A percentile compares a stretch with the other conserved stretches of the same genome.
These are phyloP conservation scores for Peronospora tabacina DNA, from an alignment of 352 stramenopile species.

Conservation along the genomic window DNA sequence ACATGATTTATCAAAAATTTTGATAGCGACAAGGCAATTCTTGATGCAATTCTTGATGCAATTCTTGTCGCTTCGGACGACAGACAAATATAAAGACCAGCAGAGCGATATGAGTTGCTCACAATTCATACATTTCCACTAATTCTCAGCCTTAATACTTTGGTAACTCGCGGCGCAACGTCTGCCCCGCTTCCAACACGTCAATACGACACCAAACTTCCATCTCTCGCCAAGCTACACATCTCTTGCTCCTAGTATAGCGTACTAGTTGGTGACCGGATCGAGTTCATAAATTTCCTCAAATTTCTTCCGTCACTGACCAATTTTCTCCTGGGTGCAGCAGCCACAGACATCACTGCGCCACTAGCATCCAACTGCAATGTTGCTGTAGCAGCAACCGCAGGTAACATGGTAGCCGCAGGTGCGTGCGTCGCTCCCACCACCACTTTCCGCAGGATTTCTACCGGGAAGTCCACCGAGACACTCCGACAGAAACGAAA, in stretches of 20 bases:
- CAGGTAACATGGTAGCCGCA: constrained; percentile 9
- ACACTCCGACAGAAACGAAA: constrained; percentile 30
- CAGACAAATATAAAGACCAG: too few species aligned
- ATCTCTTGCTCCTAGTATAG: constrained; percentile 6
- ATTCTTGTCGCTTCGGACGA: too few species aligned
- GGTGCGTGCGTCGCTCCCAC: constrained; percentile 7
- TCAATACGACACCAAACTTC: background rate
- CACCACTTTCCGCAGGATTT: constrained; percentile 22
- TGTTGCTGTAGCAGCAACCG: constrained; percentile 13
- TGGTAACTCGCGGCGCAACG: background rate
- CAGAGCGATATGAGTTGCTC: background rate
- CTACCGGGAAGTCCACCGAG: constrained; percentile 26
- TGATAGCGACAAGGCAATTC: too few species aligned
- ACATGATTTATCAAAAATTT: too few species aligned
- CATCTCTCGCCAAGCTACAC: constrained; percentile 4
- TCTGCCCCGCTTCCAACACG: background rate
- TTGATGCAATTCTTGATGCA: too few species aligned
- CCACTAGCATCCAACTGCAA: constrained; percentile 6
- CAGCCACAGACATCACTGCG: constrained; percentile 13
- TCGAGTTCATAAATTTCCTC: constrained; percentile 21
- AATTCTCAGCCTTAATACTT: background rate
- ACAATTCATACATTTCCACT: background rate
- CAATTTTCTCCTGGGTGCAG: constrained; percentile 18
- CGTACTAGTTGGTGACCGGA: constrained; percentile 12
- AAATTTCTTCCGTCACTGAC: constrained; percentile 15